Percentiles rank a stretch among this genome's conserved stretches.
These are phyloP conservation scores for Cercospora sp. DNA, from an alignment of 2,329 filamentous ascomycete species.

Conservation along the genomic window DNA sequence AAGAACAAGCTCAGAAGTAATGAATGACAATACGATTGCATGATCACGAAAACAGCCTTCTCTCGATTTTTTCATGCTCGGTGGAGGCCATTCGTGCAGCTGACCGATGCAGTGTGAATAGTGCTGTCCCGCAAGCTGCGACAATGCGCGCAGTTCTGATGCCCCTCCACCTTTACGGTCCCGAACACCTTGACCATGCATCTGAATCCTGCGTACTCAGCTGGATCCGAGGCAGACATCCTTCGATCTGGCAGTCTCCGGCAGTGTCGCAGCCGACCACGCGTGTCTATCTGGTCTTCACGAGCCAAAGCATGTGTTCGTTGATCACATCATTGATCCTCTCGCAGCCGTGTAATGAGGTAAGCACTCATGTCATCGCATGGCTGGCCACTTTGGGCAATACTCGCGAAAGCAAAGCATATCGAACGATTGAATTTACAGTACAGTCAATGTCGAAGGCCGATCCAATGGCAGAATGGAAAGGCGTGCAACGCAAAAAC, in stretches of 20 bases:
- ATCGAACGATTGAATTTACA: neutral
- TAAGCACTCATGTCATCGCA: neutral
- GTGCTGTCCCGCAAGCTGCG: neutral
- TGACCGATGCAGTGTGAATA: neutral
- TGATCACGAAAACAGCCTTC: neutral
- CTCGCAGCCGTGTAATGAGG: neutral
- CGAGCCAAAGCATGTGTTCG: neutral
- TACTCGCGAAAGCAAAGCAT: neutral
- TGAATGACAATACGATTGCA: slow-evolving; percentile 15
- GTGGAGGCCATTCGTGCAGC: neutral
- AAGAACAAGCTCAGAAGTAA: slow-evolving; percentile 17
- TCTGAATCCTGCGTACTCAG: neutral
- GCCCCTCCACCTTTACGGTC: neutral
- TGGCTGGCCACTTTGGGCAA: neutral
- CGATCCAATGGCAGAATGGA: neutral
- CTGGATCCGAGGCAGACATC: neutral
- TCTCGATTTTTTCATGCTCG: neutral
- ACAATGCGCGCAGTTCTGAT: too few relatives aligned
- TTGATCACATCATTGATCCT: neutral
- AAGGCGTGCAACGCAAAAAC: neutral
- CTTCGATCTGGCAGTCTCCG: neutral
- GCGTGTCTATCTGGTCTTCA: neutral
- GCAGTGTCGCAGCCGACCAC: too few relatives aligned
- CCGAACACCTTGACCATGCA: neutral
- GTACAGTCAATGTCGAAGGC: neutral